phyloP scores from a whole-genome alignment of 179 eudicot genomes.

The Nepenthes alata region DNA sequence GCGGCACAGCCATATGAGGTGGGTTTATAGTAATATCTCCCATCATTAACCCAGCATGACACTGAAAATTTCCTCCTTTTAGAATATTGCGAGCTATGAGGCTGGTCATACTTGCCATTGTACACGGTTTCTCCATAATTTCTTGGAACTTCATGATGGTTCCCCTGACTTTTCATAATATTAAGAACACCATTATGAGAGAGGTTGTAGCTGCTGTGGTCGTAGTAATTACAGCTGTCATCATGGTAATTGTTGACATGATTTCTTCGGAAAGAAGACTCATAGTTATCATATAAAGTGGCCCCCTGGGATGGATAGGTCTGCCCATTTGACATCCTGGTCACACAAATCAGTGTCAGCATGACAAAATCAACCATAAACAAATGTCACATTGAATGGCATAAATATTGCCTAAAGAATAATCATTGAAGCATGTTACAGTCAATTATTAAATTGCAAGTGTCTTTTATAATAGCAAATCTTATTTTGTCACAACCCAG shows the following conservation, averaged over 20 bases:
- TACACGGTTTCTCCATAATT: slow-evolving; percentile 17
- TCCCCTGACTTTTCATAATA: slow-evolving; percentile 14
- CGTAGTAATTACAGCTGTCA: slow-evolving; percentile 12
- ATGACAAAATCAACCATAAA: background rate
- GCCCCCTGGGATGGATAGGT: slow-evolving; percentile 39
- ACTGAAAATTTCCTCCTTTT: slow-evolving; percentile 55
- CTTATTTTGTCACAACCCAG: no score
- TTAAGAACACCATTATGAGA: slow-evolving; percentile 11
- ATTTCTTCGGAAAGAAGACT: slow-evolving; percentile 25
- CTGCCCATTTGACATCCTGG: slow-evolving; percentile 46
- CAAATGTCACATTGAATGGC: no score
- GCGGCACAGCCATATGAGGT: slow-evolving; percentile 10
- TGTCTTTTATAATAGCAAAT: no score
- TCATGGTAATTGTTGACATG: slow-evolving; percentile 10
- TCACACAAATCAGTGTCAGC: background rate
- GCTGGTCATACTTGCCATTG: slow-evolving; percentile 12
- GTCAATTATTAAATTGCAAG: no score
- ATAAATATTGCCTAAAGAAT: no score
- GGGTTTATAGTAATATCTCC: slow-evolving; percentile 23
- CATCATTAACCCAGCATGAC: slow-evolving; percentile 31
- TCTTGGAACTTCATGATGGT: slow-evolving; percentile 22
- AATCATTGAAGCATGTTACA: no score
- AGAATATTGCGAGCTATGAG: slow-evolving; percentile 28
- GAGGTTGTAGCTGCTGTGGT: slow-evolving; percentile 14
- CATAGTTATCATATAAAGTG: slow-evolving; percentile 22